Base-by-base conservation (phyloP, 164 flowering plant species). In the Cinnamomum chago region DNA sequence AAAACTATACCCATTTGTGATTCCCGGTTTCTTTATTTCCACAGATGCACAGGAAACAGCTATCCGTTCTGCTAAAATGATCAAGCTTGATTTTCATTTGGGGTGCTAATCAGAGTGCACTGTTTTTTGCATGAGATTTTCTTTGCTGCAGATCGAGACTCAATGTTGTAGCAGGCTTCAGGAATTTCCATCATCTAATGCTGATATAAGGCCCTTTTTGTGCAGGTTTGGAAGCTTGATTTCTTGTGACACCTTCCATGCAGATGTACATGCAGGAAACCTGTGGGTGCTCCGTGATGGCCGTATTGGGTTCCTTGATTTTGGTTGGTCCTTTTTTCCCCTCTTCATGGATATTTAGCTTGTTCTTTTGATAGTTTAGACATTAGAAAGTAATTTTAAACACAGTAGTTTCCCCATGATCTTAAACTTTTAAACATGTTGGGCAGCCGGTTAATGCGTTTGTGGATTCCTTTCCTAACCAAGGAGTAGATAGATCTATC, bases 171-270 rank as follows among this genome's bases (percentile, higher is more conserved):
- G 25, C 5, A 14, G 24, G 23, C 47, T 67, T 67, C 30, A 17
- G 5, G n/a, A 20, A 40, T 68, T 30, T 47, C 25, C 10, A 2
- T 40, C 10, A 40, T 3, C 23, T 14, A 50, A n/a, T 23, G 55
- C 47, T 68, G 55, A 67, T 68, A 14, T 68, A 22, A n/a, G 18
- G 27, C 4, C 20, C 14, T 35, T 67, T 20, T 65, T 69, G 24
- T 85, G 80, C 88, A 95, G 98, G 98, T 95, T 92, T 91, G 98
- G 98, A 67, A 95, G 98, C 79, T 82, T 95, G 88, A 95, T 92
- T 83, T 94, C 90, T 3, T 91, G 97, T 81, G 98, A 95, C 76
- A 79, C 88, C 65, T 95, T 95, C 76, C 98, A 95, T 85, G 98
- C 98, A 52, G 98, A 95, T 87, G 97, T 95, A 3, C 98, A 95